Percentiles rank a stretch among this genome's conserved stretches.
Evolutionary conservation across 129 eudicot species (phyloP).

Genomic region (Oenanthe sinensis): DNA sequence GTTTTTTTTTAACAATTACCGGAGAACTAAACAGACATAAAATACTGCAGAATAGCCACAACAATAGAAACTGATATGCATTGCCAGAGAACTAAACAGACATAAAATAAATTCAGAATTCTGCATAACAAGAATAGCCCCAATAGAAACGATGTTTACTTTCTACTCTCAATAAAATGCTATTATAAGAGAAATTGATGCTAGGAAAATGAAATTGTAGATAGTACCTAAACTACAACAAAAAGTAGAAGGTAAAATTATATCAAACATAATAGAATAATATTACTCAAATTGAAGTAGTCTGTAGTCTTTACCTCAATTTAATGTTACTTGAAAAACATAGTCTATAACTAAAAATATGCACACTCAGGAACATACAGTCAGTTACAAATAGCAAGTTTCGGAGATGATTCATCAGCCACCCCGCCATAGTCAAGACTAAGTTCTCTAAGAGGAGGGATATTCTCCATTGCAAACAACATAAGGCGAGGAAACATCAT

Average conservation of each 20-base stretch:
- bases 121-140: background rate
- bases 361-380: background rate
- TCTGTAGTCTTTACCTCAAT: background rate
- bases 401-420: background rate
- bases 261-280: too few species aligned
- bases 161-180: background rate
- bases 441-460: background rate
- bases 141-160: background rate
- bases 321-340: background rate
- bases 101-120: background rate
- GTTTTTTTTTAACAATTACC: too few species aligned
- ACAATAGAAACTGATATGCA: background rate
- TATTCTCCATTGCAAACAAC: background rate
- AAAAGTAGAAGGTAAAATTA: too few species aligned
- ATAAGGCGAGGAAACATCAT: conserved; percentile 1
- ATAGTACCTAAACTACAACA: background rate
- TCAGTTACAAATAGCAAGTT: background rate
- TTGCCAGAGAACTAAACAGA: background rate
- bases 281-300: background rate
- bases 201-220: background rate
- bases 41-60: too few species aligned
- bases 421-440: background rate
- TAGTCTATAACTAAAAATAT: background rate
- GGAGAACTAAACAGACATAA: too few species aligned
- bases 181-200: background rate